Evolutionary conservation across 768 basidiomycete species (phyloP).

Genomic region (Tricholoma hemisulphureum): DNA sequence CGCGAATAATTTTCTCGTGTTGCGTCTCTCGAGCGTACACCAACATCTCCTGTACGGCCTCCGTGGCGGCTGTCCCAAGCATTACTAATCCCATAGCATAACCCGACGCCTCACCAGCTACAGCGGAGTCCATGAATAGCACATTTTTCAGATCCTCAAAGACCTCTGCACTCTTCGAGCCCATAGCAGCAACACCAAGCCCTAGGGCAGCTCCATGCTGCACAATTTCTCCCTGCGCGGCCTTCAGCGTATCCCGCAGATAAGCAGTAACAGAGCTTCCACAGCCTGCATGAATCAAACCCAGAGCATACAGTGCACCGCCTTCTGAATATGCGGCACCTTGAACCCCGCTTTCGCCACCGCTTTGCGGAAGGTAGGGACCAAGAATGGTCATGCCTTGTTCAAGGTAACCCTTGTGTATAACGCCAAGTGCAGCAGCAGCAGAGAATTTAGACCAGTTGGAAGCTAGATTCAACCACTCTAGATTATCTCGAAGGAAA

Average conservation of each 20-base stretch:
- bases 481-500: slow-evolving; percentile 93
- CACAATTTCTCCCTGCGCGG: slow-evolving; percentile 78
- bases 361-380: slow-evolving; percentile 85
- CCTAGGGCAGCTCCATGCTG: slow-evolving; percentile 98
- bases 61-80: slow-evolving; percentile 86
- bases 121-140: slow-evolving; percentile 91
- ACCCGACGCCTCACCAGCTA: slow-evolving; percentile 93
- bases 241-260: slow-evolving; percentile 75
- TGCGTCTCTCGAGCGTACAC: slow-evolving; percentile 96
- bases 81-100: slow-evolving; percentile 98
- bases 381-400: slow-evolving; percentile 90
- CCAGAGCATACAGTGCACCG: slow-evolving; percentile 92
- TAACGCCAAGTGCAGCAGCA: slow-evolving; percentile 94
- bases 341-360: slow-evolving; percentile 71
- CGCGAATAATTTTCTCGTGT: slow-evolving; percentile 98
- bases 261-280: slow-evolving; percentile 76
- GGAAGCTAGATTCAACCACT: slow-evolving; percentile 91
- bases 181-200: slow-evolving; percentile 94
- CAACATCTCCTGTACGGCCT: slow-evolving; percentile 89
- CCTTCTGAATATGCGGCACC: slow-evolving; percentile 92
- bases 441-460: slow-evolving; percentile 99
- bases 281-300: slow-evolving; percentile 90
- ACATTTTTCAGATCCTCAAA: slow-evolving; percentile 90
- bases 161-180: slow-evolving; percentile 81
- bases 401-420: slow-evolving; percentile 95